These are phyloP conservation scores for Boletus eberwhitei DNA, from an alignment of 768 basidiomycete species.

Conservation along the genomic window DNA sequence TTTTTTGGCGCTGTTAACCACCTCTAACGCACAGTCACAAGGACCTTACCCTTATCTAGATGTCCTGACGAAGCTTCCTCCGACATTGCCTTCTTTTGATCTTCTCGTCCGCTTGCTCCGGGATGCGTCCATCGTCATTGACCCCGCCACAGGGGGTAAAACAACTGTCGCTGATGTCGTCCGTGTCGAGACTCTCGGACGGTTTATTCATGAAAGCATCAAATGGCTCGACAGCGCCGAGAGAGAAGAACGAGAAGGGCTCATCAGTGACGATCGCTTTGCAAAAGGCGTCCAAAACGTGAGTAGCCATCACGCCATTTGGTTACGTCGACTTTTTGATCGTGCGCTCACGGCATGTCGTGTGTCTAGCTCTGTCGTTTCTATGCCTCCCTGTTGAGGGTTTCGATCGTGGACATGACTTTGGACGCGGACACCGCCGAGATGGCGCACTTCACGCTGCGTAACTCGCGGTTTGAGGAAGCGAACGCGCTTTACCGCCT, in stretches of 20 bases:
- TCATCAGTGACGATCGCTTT: slow-evolving; percentile 69
- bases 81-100: slow-evolving; percentile 71
- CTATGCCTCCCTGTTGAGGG: slow-evolving; percentile 66
- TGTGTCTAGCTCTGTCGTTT: slow-evolving; percentile 66
- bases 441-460: slow-evolving; percentile 74
- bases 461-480: slow-evolving; percentile 71
- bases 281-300: slow-evolving; percentile 72
- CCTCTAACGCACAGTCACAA: slow-evolving; percentile 28
- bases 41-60: slow-evolving; percentile 54
- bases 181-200: slow-evolving; percentile 60
- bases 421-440: slow-evolving; percentile 71
- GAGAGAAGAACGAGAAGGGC: slow-evolving; percentile 62
- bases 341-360: not conserved
- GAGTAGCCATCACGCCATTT: slow-evolving; percentile 24
- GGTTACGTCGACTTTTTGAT: not conserved
- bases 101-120: slow-evolving; percentile 65
- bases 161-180: slow-evolving; percentile 66
- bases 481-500: slow-evolving; percentile 70
- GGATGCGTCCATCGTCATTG: slow-evolving; percentile 50
- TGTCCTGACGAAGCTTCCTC: slow-evolving; percentile 62
- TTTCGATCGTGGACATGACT: slow-evolving; percentile 56
- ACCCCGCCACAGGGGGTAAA: slow-evolving; percentile 39
- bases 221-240: slow-evolving; percentile 70
- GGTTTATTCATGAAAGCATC: slow-evolving; percentile 68
- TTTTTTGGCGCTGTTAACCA: slow-evolving; percentile 53